Percentiles rank a stretch among this genome's conserved stretches.
phyloP scores from a whole-genome alignment of 1,139 yeast species.

The Debaryomyces psychrophilus region DNA sequence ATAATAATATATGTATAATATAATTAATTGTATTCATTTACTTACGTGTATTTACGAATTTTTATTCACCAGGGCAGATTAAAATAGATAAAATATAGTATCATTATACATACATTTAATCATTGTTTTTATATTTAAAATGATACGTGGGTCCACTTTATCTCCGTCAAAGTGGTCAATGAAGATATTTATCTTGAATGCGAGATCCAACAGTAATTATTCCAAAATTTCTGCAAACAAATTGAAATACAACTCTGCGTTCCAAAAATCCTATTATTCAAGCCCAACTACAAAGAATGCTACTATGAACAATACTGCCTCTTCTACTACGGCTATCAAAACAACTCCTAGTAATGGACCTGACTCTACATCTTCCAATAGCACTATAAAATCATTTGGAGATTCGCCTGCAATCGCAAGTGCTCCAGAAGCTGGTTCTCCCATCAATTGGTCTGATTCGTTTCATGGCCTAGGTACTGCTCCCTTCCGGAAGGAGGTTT shows the following conservation, averaged over 20 bases:
- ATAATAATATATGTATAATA: neutral
- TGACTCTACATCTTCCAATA: constrained; percentile 9
- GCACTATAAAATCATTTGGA: constrained; percentile 21
- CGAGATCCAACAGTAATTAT: constrained; percentile 2
- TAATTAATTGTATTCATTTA: neutral
- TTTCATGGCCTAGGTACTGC: constrained; percentile 81
- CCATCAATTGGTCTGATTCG: constrained; percentile 70
- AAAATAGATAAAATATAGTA: neutral
- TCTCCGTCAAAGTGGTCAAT: neutral
- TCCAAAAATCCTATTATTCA: constrained; percentile 6
- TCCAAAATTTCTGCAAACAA: neutral
- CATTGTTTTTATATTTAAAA: neutral
- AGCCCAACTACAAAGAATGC: constrained; percentile 11
- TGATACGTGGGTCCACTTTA: neutral
- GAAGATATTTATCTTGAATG: neutral
- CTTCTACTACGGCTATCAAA: constrained; percentile 7
- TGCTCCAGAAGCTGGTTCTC: constrained; percentile 15
- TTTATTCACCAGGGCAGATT: neutral
- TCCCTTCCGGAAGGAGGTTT: constrained; percentile 67
- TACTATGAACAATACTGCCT: neutral
- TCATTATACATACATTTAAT: neutral
- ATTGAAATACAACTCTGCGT: neutral
- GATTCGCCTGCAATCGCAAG: constrained; percentile 23
- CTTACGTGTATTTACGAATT: constrained; percentile 1
- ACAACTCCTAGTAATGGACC: constrained; percentile 13